Conservation (phyloP, 2,329 filamentous ascomycete genomes). For the Blastomyces percursus region DNA sequence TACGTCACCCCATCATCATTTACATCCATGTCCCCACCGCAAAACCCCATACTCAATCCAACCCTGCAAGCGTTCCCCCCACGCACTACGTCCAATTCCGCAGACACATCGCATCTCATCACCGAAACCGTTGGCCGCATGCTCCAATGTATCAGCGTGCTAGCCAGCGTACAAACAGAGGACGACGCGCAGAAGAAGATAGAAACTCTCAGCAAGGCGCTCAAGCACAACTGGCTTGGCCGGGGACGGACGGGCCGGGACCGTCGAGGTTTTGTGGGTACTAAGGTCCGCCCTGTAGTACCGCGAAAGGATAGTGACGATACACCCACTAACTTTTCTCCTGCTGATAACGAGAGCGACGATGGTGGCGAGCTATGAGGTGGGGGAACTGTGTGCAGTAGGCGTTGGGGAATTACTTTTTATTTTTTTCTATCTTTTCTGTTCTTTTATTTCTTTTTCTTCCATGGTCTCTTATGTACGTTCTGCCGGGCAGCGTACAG, state of each 20-base stretch:
- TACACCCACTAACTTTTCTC: background rate
- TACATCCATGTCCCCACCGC: conserved; percentile 30
- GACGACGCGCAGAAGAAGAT: conserved; percentile 69
- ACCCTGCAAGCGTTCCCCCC: background rate
- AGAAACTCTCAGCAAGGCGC: conserved; percentile 68
- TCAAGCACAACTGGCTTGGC: conserved; percentile 96
- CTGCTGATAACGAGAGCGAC: background rate
- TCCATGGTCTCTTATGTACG: background rate
- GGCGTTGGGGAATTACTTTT: background rate
- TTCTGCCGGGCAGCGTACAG: background rate
- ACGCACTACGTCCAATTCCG: conserved; percentile 5
- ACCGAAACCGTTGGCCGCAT: conserved; percentile 92
- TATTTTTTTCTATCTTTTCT: background rate
- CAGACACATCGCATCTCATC: conserved; percentile 55
- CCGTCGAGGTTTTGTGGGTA: conserved; percentile 76
- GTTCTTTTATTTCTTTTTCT: background rate
- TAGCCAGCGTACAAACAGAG: conserved; percentile 62
- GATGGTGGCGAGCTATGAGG: background rate
- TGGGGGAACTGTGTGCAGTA: background rate
- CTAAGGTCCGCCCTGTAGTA: conserved; percentile 34
- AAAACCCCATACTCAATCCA: conserved; percentile 20
- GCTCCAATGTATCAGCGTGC: conserved; percentile 89
- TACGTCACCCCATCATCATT: conserved; percentile 35
- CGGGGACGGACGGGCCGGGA: conserved; percentile 81
- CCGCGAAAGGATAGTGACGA: conserved; percentile 6